Evolutionary conservation across 441 rosid genomes (phyloP).

Genomic region (Euphorbia neoarborescens): DNA sequence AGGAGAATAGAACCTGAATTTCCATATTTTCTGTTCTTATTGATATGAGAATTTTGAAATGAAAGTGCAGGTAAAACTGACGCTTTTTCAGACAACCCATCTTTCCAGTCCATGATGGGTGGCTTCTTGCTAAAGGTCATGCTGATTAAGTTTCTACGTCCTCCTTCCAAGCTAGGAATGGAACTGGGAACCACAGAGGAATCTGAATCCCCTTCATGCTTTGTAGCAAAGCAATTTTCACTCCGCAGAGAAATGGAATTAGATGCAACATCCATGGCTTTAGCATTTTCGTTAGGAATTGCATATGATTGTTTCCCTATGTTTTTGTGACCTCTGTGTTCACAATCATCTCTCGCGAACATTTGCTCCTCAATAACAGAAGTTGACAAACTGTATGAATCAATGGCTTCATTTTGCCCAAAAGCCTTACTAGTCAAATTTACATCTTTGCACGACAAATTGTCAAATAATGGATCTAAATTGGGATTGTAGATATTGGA

Average conservation of each 20-base stretch:
- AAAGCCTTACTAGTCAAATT: constrained; percentile 25
- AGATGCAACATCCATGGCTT: constrained; percentile 19
- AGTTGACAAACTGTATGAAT: constrained; percentile 24
- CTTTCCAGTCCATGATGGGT: constrained; percentile 34
- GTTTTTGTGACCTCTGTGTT: constrained; percentile 8
- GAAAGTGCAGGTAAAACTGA: constrained; percentile 24
- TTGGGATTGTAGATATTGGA: constrained; percentile 24
- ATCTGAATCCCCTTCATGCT: constrained; percentile 23
- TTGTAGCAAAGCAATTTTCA: constrained; percentile 22
- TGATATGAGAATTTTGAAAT: constrained; percentile 20
- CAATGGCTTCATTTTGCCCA: constrained; percentile 21
- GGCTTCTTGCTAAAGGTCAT: constrained; percentile 50
- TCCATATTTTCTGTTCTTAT: constrained; percentile 27
- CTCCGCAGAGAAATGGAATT: constrained; percentile 19
- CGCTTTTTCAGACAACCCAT: constrained; percentile 32
- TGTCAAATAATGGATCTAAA: constrained; percentile 16
- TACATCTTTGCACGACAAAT: constrained; percentile 23
- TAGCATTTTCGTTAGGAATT: constrained; percentile 22
- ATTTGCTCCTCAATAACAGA: constrained; percentile 21
- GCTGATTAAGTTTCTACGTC: constrained; percentile 30
- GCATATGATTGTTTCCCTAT: constrained; percentile 19
- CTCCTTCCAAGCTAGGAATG: constrained; percentile 24
- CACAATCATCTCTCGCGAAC: constrained; percentile 13
- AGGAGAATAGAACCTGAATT: constrained; percentile 39
- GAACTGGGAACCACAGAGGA: constrained; percentile 17